phyloP scores from a whole-genome alignment of 2,329 filamentous ascomycete genomes.

The Diplocarpon mali region DNA sequence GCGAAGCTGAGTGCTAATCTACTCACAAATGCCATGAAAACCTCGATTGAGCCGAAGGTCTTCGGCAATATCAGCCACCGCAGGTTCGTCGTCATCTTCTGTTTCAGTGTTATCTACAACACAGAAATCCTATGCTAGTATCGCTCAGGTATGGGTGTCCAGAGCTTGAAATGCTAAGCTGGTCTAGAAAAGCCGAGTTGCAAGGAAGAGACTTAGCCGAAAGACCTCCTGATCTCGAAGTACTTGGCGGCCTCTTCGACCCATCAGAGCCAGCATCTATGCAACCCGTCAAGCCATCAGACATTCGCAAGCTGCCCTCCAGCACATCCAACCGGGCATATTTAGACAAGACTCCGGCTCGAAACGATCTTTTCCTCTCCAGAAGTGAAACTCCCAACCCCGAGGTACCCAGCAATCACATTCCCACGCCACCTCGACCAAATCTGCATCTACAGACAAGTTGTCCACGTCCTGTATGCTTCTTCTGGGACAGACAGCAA shows the following conservation, averaged over 20 bases:
- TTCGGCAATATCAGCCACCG: slow-evolving; percentile 31
- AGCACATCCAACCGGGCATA: not conserved
- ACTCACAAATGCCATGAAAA: slow-evolving; percentile 28
- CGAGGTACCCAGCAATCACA: not conserved
- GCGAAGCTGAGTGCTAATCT: slow-evolving; percentile 11
- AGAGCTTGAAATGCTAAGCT: too few species aligned
- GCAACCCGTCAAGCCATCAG: slow-evolving; percentile 10
- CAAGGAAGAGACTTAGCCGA: slow-evolving; percentile 35
- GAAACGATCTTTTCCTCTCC: not conserved
- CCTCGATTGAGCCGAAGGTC: slow-evolving; percentile 31
- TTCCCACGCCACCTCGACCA: too few species aligned
- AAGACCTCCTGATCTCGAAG: slow-evolving; percentile 28
- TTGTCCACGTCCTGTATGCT: slow-evolving; percentile 1
- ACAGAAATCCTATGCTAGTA: not conserved
- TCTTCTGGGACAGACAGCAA: slow-evolving; percentile 5
- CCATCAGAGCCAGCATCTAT: slow-evolving; percentile 12
- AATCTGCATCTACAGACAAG: not conserved
- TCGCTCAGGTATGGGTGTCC: too few species aligned
- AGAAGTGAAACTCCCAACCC: not conserved
- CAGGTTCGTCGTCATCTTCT: slow-evolving; percentile 7
- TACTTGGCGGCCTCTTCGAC: slow-evolving; percentile 20
- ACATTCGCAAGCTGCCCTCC: slow-evolving; percentile 7
- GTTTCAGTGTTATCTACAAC: not conserved
- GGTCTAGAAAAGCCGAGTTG: slow-evolving; percentile 31
- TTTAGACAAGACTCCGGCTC: not conserved